Evolutionary conservation across 192 early-diverging fungal genomes (phyloP).

Genomic region (Coemansia sp.): DNA sequence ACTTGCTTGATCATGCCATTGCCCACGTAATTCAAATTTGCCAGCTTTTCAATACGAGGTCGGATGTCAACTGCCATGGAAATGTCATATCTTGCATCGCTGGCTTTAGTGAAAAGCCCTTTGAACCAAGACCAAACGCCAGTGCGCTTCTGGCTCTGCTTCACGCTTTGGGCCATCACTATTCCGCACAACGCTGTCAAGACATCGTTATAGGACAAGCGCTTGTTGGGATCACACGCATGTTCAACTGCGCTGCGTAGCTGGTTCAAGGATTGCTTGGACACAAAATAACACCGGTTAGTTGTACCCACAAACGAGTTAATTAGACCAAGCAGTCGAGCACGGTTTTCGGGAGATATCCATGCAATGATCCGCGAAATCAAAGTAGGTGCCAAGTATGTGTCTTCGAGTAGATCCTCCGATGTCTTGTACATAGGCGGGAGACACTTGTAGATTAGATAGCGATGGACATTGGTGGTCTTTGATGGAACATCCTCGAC

Average conservation of each 20-base stretch:
- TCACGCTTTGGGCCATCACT: conserved; percentile 9
- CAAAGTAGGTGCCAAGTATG: not conserved
- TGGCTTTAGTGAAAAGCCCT: not conserved
- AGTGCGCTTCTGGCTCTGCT: not conserved
- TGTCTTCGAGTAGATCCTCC: not conserved
- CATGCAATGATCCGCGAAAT: not conserved
- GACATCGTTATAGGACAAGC: conserved; percentile 13
- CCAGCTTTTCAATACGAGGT: not conserved
- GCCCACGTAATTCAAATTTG: not conserved
- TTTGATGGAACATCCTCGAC: not conserved
- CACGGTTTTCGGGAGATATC: conserved; percentile 8
- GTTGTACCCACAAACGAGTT: not conserved
- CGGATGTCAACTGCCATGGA: not conserved
- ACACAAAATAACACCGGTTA: conserved; percentile 4
- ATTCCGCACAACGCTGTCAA: conserved; percentile 6
- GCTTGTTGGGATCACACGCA: too few species aligned
- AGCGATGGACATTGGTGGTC: not conserved
- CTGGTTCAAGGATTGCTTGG: not conserved
- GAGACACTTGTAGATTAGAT: not conserved
- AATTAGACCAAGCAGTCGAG: not conserved
- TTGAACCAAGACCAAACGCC: not conserved
- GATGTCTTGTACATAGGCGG: not conserved
- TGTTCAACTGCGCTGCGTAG: not conserved
- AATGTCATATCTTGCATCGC: not conserved
- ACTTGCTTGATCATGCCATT: conserved; percentile 1